Percentiles rank a stretch among this genome's conserved stretches.
Conservation (phyloP, 345 rosid genomes). For the Physaria fendleri region DNA sequence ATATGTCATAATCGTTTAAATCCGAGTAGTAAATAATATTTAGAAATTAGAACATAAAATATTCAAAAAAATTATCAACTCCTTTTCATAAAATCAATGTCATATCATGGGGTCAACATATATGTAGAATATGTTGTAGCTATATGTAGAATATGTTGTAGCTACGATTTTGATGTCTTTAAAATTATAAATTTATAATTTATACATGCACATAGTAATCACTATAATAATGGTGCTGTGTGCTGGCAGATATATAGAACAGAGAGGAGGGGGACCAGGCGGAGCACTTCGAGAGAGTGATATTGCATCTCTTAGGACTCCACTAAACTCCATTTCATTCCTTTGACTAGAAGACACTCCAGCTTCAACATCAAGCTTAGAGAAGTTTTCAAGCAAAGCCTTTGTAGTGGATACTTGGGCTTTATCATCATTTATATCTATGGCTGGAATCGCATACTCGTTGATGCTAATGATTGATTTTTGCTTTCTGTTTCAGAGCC, state of each 20-base stretch:
- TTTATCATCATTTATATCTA: conserved; percentile 50
- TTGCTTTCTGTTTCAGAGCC: conserved; percentile 82
- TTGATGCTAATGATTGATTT: conserved; percentile 60
- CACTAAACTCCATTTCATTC: conserved; percentile 48
- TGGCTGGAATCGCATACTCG: conserved; percentile 81
- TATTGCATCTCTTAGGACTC: conserved; percentile 66
- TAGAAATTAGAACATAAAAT: too few species aligned
- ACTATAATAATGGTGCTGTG: conserved; percentile 39
- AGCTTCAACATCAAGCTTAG: conserved; percentile 38
- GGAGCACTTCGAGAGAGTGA: conserved; percentile 60
- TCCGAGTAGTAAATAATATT: too few species aligned
- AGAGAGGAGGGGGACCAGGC: conserved; percentile 46
- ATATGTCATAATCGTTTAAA: too few species aligned
- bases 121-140: too few species aligned
- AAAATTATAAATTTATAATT: too few species aligned
- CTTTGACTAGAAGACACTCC: conserved; percentile 42
- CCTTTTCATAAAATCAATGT: too few species aligned
- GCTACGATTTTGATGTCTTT: too few species aligned
- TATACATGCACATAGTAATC: too few species aligned
- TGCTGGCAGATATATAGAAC: conserved; percentile 60
- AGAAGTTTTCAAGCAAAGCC: conserved; percentile 33
- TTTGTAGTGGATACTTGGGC: conserved; percentile 46
- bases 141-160: too few species aligned
- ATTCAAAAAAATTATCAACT: too few species aligned
- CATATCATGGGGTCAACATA: too few species aligned